These are phyloP conservation scores for Madurella mycetomatis DNA, from an alignment of 2,329 filamentous ascomycete genomes.

Conservation along the genomic window DNA sequence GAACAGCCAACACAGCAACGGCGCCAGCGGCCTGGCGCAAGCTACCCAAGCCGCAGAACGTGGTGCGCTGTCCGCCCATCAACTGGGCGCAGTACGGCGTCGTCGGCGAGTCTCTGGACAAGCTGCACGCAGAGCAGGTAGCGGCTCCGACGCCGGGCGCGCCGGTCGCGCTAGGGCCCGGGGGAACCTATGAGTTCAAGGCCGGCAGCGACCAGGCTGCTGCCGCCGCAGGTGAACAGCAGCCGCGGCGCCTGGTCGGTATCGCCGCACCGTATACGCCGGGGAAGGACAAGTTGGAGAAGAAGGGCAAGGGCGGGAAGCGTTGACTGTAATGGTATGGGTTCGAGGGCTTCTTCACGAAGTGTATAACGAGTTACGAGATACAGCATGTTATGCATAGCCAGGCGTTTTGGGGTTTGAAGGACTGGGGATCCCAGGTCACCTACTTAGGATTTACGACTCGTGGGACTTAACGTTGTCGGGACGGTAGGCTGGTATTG, in stretches of 20 bases:
- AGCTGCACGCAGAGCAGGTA: constrained; percentile 76
- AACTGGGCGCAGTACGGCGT: constrained; percentile 95
- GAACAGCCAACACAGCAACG: background rate
- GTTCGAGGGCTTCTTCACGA: background rate
- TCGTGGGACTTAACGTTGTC: too few species aligned
- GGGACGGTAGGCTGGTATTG: too few species aligned
- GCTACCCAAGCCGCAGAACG: constrained; percentile 73
- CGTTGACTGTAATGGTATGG: constrained; percentile 19
- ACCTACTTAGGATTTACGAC: too few species aligned
- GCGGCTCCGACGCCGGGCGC: constrained; percentile 55
- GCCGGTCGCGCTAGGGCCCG: constrained; percentile 39
- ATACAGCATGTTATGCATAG: constrained; percentile 4
- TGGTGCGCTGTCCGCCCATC: constrained; percentile 81
- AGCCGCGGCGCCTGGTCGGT: constrained; percentile 44
- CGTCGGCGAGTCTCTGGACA: constrained; percentile 79
- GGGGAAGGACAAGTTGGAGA: constrained; percentile 45
- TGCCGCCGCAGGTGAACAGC: constrained; percentile 23
- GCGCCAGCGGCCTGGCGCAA: constrained; percentile 48
- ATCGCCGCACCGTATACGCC: constrained; percentile 56
- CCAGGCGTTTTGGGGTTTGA: constrained; percentile 12
- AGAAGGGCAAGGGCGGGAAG: constrained; percentile 31
- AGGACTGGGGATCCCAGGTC: too few species aligned
- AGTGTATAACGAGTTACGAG: constrained; percentile 2
- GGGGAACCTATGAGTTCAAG: constrained; percentile 49
- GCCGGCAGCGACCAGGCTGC: constrained; percentile 28